Evolutionary conservation across 208 protist species (phyloP), one percentile per base, ranked within the genome.

Genomic region (Borovskyia barvae): DNA sequence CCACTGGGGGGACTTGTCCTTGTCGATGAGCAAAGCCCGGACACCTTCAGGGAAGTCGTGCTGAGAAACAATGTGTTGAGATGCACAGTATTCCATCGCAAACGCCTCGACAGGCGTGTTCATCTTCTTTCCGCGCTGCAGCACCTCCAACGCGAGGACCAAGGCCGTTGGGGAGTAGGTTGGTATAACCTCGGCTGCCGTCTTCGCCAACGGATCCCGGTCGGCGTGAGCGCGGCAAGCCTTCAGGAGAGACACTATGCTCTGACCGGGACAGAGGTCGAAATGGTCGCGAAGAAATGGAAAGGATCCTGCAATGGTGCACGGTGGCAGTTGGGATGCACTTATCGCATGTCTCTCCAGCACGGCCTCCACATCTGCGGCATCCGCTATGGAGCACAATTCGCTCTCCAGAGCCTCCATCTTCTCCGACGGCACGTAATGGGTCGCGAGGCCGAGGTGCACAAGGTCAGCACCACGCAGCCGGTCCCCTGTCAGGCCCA

Each of bases 31-130:
- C 33, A 92, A 35, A 17, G 86, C 85, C 20, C 82, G 52, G n/a
- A 95, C 86, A 43, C 91, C 88, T 58, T 90, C 86, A 50, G 39
- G 54, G 53, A 94, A 95, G 46, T 96, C 87, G 50, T 63, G 20
- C 43, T 53, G 59, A 7, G 37, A 37, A 22, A 58, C 30, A 29
- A 78, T 45, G 33, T 64, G 74, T 46, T 86, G 66, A 20, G 82
- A 51, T 5, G 74, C 77, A 37, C 66, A 52, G 58, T 84, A 89
- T 48, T 94, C 87, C 55, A 79, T 55, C 36, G 45, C 26, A 28
- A 93, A 89, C n/a, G 66, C 72, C 25, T 96, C 72, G 19, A 56
- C 67, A 2, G 66, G 69, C 28, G 60, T 52, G 11, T 30, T 75
- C 17, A 64, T 32, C 57, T 77, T 67, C 17, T 51, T 48, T 1